Base-by-base conservation (phyloP, 2,329 filamentous ascomycete genomes). In the Fonsecaea pugnacius region DNA sequence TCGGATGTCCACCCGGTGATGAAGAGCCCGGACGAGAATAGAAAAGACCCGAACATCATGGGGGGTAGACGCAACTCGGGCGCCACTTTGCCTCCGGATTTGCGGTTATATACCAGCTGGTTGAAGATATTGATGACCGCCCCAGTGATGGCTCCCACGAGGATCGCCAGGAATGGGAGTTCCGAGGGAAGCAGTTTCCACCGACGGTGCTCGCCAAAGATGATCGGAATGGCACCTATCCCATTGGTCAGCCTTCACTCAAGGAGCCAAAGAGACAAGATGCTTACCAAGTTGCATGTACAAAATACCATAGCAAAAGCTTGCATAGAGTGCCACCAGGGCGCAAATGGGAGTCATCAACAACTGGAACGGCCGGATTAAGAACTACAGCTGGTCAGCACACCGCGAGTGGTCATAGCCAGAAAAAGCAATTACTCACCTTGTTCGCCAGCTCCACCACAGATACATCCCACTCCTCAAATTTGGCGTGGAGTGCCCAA, bases 1-100 rank as follows among this genome's bases (percentile, higher is more conserved):
- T 78, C 80, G 48, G 84, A 82, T 1, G 84, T 85, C 85, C 85
- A 87, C 0, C 84, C 85, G 58, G 86, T 83, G 82, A 84, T 84
- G 73, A 87, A 86, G 4, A 87, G 76, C 7, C 84, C 82, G 40
- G 84, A 73, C 6, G 38, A n/a, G 46, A 89, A 78, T 18, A 77
- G 74, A 43, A 85, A 76, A 62, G 77, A 79, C 27, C 82, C 82
- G 2, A 82, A 67, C 69, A 84, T 82, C 62, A 78, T 80, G 8
- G 82, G 79, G 1, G 82, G 81, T 3, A 86, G 73, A 54, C 82
- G 83, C 54, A 82, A 82, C 74, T 87, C 85, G 60, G 72, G 74
- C 8, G 75, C 65, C 3, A 67, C 65, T 46, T 66, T 63, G 21
- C 68, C 68, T 4, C 60, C 69, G 3, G 67, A 52, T 48, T 67